Evolutionary conservation across 176 grass and related monocot species (phyloP), one percentile per base, ranked within the genome.

Genomic region (Oryza glaberrima): DNA sequence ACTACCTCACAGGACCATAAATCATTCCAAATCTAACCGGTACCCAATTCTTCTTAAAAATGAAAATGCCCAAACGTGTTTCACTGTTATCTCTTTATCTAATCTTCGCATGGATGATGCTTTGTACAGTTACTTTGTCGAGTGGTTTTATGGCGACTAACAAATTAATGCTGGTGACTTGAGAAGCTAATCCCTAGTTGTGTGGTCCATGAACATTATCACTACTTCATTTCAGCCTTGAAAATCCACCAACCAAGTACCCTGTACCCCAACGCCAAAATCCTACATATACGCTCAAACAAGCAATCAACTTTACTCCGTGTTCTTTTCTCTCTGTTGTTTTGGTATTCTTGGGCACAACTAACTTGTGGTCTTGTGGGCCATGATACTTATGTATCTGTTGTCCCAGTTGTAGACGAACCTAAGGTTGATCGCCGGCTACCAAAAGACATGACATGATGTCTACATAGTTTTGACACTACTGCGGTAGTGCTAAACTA

Each of bases 361-460:
- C 71, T 43, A 81, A 76, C 51, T 52, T 12, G 41, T 85, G 30
- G 77, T 70, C 51, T 52, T 12, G 51, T 85, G 51, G 77, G 72
- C 48, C 77, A 76, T 81, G 38, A 65, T 19, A 69, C 45, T 54
- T 19, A 84, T 15, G 71, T 54, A 28, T 26, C 40, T 48, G 35
- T 8, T 65, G 65, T 13, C 30, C 3, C 35, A 38, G 28, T 38
- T 14, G 23, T 26, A 48, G 19, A 52, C 46, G 49, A 23, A 69
- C 13, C 49, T 58, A 74, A 83, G 19, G 36, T 41, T 75, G 79
- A 26, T 41, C 36, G 46, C 12, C 19, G 41, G 49, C 32, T 30
- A 25, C 43, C 54, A 58, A 36, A 25, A 28, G 38, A 49, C 41
- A 67, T 11, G 19, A 3, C 19, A 79, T 90, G 84, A 83, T 86